Percentiles rank a stretch among this genome's conserved stretches.
phyloP scores from a whole-genome alignment of 2,329 filamentous ascomycete species.

The Eutypella sp. region DNA sequence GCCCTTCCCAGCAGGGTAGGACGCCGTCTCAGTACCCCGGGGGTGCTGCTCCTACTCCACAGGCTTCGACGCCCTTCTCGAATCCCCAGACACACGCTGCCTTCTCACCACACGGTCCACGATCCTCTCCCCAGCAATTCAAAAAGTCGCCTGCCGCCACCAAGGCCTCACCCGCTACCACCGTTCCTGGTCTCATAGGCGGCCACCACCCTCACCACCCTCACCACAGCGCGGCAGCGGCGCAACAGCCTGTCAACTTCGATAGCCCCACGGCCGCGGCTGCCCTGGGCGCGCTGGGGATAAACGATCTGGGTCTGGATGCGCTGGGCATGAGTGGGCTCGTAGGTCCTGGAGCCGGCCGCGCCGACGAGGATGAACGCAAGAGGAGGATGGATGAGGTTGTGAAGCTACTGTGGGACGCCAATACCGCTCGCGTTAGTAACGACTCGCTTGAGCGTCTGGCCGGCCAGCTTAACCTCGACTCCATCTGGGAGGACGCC shows the following conservation, averaged over 20 bases:
- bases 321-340: conserved; percentile 45
- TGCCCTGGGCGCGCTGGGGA: conserved; percentile 51
- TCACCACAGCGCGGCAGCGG: too few relatives aligned
- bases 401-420: conserved; percentile 32
- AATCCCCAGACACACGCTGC: conserved; percentile 48
- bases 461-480: conserved; percentile 61
- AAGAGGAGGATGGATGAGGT: conserved; percentile 50
- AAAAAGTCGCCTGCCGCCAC: conserved; percentile 58
- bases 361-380: conserved; percentile 49
- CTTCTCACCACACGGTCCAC: conserved; percentile 52
- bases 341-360: conserved; percentile 32
- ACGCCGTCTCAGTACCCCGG: conserved; percentile 43
- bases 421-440: conserved; percentile 59
- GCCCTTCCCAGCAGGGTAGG: conserved; percentile 45
- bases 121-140: conserved; percentile 59
- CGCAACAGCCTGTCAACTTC: conserved; percentile 48
- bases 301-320: conserved; percentile 51
- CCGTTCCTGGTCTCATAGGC: conserved; percentile 39
- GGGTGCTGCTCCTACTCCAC: conserved; percentile 55
- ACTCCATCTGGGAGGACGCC: conserved; percentile 54
- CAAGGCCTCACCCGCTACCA: conserved; percentile 56
- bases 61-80: conserved; percentile 64
- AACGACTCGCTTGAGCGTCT: conserved; percentile 71
- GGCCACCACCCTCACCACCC: too few relatives aligned
- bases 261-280: conserved; percentile 61